Evolutionary conservation across 768 basidiomycete genomes (phyloP).

Genomic region (Suillus subluteus): DNA sequence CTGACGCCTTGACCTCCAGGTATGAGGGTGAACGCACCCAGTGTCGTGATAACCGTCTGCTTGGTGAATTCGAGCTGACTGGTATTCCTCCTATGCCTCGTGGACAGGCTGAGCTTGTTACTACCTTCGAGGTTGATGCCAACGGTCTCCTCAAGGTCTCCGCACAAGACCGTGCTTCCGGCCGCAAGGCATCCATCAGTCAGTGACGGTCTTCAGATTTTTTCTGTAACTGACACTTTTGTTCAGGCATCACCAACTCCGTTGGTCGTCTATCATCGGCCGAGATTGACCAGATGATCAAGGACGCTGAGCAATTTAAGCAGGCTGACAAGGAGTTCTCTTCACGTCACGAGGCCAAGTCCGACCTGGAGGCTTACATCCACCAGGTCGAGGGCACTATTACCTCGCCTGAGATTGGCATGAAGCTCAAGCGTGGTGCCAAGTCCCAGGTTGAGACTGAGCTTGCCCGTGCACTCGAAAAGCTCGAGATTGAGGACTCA

Average conservation of each 20-base stretch:
- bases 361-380: conserved; percentile 96
- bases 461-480: conserved; percentile 97
- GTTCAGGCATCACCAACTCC: conserved; percentile 92
- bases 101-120: conserved; percentile 98
- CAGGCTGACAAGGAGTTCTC: conserved; percentile 97
- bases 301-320: conserved; percentile 98
- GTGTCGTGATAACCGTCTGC: conserved; percentile 98
- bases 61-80: conserved; percentile 99
- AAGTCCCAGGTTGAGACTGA: conserved; percentile 95
- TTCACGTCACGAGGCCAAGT: conserved; percentile 96
- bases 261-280: conserved; percentile 96
- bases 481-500: conserved; percentile 96
- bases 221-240: conserved; percentile 17
- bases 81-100: conserved; percentile 99
- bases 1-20: conserved; percentile 37
- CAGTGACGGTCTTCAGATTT: conserved; percentile 33
- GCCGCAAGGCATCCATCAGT: conserved; percentile 99
- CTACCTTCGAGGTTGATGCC: conserved; percentile 99
- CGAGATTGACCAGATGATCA: conserved; percentile 99
- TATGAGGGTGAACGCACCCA: conserved; percentile 99
- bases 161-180: conserved; percentile 96
- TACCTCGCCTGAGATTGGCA: conserved; percentile 93
- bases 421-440: conserved; percentile 98
- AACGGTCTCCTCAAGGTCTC: conserved; percentile 99
- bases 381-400: conserved; percentile 97